phyloP scores from a whole-genome alignment of 768 basidiomycete genomes.

The Suillus placidus region DNA sequence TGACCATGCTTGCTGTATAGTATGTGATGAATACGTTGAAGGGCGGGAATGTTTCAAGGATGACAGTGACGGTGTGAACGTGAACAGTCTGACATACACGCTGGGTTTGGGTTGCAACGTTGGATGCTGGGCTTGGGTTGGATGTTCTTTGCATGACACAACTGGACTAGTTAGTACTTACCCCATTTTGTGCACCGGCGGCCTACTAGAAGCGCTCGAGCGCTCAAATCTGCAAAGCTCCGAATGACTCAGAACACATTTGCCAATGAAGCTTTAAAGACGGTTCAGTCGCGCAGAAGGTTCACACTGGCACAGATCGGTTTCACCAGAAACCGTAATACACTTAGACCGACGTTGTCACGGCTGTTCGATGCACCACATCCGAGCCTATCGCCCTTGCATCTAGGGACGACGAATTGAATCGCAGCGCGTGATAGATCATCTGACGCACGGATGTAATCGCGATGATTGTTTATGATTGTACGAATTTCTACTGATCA shows the following conservation, averaged over 20 bases:
- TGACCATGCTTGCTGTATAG: conserved; percentile 46
- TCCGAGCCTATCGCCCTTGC: background rate
- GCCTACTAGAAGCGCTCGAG: no score
- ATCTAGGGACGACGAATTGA: background rate
- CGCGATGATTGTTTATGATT: background rate
- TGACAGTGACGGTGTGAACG: background rate
- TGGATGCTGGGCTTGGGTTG: background rate
- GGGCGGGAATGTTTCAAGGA: no score
- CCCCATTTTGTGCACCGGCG: background rate
- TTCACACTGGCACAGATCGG: no score
- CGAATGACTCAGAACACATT: no score
- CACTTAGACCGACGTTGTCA: background rate
- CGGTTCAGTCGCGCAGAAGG: no score
- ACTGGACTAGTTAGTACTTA: background rate
- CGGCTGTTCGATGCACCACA: background rate
- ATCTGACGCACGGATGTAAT: background rate
- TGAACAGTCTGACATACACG: background rate
- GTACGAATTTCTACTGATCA: background rate
- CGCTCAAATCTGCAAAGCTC: no score
- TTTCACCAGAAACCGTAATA: background rate
- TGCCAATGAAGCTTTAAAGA: no score
- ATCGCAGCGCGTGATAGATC: background rate
- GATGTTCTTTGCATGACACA: background rate
- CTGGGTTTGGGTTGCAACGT: background rate
- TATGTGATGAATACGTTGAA: background rate